Conservation (phyloP, 2,329 filamentous ascomycete species). For the Neopestalotiopsis sp. region DNA sequence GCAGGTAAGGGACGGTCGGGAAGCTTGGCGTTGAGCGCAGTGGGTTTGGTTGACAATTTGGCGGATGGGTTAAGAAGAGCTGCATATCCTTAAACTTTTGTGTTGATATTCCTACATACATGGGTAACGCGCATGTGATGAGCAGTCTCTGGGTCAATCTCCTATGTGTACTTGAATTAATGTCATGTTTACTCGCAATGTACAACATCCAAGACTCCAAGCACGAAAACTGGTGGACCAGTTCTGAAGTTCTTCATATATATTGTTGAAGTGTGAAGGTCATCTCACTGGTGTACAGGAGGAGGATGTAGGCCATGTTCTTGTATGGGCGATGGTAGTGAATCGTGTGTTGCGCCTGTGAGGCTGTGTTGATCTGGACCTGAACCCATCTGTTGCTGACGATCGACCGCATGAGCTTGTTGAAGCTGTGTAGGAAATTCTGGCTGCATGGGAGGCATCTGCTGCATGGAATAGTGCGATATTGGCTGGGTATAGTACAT, state of each 20-base stretch:
- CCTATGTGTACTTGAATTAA: no score
- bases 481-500: conserved; percentile 11
- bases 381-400: conserved; percentile 11
- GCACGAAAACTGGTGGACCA: no score
- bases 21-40: conserved; percentile 31
- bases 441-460: conserved; percentile 8
- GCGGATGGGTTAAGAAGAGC: conserved; percentile 26
- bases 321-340: background rate
- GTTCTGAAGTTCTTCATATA: no score
- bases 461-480: conserved; percentile 12
- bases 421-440: conserved; percentile 11
- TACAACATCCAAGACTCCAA: no score
- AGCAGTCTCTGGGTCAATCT: no score
- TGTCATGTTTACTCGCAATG: no score
- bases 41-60: conserved; percentile 33
- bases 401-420: conserved; percentile 14
- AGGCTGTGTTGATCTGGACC: background rate
- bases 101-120: background rate
- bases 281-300: background rate
- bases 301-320: no score
- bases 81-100: background rate
- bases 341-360: conserved; percentile 6
- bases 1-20: conserved; percentile 39
- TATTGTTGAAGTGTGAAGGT: background rate
- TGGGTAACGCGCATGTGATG: background rate